Evolutionary conservation across 805 yeast species (phyloP), one percentile per base, ranked within the genome.

Genomic region (Kazachstania kunashirensis): DNA sequence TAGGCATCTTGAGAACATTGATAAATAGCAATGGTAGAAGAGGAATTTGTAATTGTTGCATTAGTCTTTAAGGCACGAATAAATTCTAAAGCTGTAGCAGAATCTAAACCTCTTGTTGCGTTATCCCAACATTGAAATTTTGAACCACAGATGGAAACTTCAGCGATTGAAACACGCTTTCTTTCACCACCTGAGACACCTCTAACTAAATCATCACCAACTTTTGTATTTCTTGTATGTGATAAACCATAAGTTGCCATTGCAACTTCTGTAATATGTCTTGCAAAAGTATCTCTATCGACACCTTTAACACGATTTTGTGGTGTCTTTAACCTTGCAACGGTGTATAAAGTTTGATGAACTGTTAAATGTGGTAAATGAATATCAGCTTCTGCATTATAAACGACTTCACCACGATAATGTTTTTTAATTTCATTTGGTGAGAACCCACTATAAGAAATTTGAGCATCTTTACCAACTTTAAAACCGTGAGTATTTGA

Each of bases 141-240:
- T 21, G 78, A 70, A 42, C 75, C 75, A 36, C 66, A 54, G 20
- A 65, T 47, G 12, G 67, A 59, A 2, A 78, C 78, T 56, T 79
- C 88, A 10, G 82, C 81, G 44, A 79, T 74, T 6, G 84, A 75
- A 6, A 79, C 84, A 61, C 86, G 71, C 59, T 78, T 78, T 45
- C 85, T 67, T 60, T 79, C 85, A 65, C 85, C 85, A 49, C 86
- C 84, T 34, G 84, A 75, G 24, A 76, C 79, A 59, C 81, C 78
- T 52, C 79, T 67, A 29, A 48, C 48, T 28, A 70, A 64, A 36
- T 43, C 48, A 46, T 73, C 70, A 77, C 85, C 84, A 33, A 78
- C 84, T 38, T 73, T 66, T 20, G 84, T 78, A 52, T 76, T 63
- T 45, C 68, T 66, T 11, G 82, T 76, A 50, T 79, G 84, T 7